Base-by-base conservation (phyloP, 768 basidiomycete genomes). In the Xanthoconium purpureum region DNA sequence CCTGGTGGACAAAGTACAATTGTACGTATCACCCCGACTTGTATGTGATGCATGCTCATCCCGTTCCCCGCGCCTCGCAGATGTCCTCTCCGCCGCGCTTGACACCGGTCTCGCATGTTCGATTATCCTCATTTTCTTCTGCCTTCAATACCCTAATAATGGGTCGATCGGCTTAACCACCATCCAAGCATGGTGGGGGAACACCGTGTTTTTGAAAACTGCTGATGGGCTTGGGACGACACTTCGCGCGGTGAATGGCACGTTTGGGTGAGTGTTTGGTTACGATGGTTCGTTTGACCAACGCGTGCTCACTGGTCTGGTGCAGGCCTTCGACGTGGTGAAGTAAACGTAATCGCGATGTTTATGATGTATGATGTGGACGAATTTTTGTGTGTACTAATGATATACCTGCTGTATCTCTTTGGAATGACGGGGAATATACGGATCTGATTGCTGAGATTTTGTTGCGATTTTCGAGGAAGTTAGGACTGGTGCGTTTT, bases 171-270 rank as follows among this genome's bases (percentile, higher is more conserved):
- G 84, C 6, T n/a, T 62, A 12, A 72, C 77, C 52, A 84, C 56
- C n/a, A 65, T 89, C 44, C 78, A 77, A 47, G 60, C 57, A 1
- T 90, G 88, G 88, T 89, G 87, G 87, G 88, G 88, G 12, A 89
- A 89, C 60, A 79, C 73, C 57, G 65, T 71, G 8, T 69, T 56
- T 55, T 6, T 52, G 44, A 69, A 70, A 0, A 76, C 71, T 1
- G 75, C 63, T 3, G 75, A 77, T 47, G 64, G 52, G 15, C 30
- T n/a, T 4, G 20, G 45, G 3, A 49, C 55, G 37, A 55, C 70
- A 0, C 55, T 71, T 1, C 38, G 20, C 10, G 17, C 44, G 6
- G n/a, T 38, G 6, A 57, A 65, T 13, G 50, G 57, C 5, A 73
- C 68, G 9, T 71, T 73, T 50, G 70, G 70, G 70, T 71, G 47